Evolutionary conservation across 208 protist species (phyloP), one percentile per base, ranked within the genome.

Genomic region (Leishmania braziliensis): DNA sequence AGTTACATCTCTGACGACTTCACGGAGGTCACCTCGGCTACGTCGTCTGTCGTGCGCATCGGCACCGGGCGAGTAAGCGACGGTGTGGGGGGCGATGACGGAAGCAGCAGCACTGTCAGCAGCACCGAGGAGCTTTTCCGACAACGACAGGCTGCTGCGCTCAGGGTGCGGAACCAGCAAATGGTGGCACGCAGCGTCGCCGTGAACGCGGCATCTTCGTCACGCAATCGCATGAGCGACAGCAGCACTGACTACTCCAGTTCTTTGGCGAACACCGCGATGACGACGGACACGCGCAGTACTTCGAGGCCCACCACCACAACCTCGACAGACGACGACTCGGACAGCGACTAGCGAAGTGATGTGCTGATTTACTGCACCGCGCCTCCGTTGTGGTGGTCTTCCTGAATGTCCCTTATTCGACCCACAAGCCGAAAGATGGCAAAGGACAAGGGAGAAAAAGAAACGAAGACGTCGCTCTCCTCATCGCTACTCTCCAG

Each of bases 71-170:
- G 26, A 26, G 33, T 33, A 78, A 70, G 51, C 8, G 10, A 36
- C 43, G 46, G 46, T 58, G 10, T 9, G 54, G 48, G 72, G 74
- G 46, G 9, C 66, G 23, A 48, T 81, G 33, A 54, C 62, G 29
- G 77, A 63, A 84, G 72, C 56, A 78, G 75, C 66, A 84, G 73
- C 58, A 87, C 69, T 36, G 66, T 79, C 48, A 91, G 88, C 78
- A 91, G 88, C 69, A 89, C 85, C 2, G 85, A 82, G 39, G 79
- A 79, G 0, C 77, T 91, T 26, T 89, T 89, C 74, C 87, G 81
- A 68, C 26, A 80, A 46, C 76, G 85, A 2, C 78, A 85, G 51
- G 72, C 77, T 8, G 88, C 83, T 3, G 85, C 88, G 43, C 43
- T 89, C 54, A 70, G 80, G 60, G 78, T 69, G 75, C 84, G 70